Conservation (phyloP, 331 rosid species). For the Malus hybrid region DNA sequence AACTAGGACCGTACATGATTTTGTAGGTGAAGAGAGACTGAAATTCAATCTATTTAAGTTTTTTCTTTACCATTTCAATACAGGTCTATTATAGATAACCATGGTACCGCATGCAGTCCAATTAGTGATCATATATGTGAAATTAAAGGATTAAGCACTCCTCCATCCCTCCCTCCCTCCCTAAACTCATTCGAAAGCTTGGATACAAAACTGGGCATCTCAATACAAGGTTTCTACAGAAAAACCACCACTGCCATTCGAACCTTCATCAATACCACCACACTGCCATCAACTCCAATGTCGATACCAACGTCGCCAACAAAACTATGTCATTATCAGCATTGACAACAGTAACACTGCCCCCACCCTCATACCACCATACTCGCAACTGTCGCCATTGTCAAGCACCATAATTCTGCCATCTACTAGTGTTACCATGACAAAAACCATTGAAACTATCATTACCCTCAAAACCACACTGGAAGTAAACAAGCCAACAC, state of each 20-base stretch:
- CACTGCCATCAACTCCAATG: not conserved
- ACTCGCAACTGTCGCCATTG: not conserved
- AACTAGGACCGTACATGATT: too few relatives aligned
- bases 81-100: too few relatives aligned
- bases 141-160: not conserved
- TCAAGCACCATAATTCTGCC: not conserved
- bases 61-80: too few relatives aligned
- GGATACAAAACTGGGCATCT: not conserved
- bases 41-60: too few relatives aligned
- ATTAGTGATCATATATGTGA: not conserved
- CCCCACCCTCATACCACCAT: not conserved
- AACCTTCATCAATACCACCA: not conserved
- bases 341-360: not conserved
- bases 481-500: not conserved
- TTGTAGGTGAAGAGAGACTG: too few relatives aligned
- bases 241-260: not conserved
- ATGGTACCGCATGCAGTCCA: not conserved
- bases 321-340: not conserved
- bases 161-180: not conserved
- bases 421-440: not conserved
- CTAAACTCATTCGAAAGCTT: not conserved
- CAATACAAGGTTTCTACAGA: not conserved
- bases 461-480: not conserved
- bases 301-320: not conserved
- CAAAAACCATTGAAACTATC: not conserved